A percentile compares a stretch with the other conserved stretches of the same genome.
phyloP scores from a whole-genome alignment of 2,329 filamentous ascomycete genomes.

The Colletotrichum destructivum region DNA sequence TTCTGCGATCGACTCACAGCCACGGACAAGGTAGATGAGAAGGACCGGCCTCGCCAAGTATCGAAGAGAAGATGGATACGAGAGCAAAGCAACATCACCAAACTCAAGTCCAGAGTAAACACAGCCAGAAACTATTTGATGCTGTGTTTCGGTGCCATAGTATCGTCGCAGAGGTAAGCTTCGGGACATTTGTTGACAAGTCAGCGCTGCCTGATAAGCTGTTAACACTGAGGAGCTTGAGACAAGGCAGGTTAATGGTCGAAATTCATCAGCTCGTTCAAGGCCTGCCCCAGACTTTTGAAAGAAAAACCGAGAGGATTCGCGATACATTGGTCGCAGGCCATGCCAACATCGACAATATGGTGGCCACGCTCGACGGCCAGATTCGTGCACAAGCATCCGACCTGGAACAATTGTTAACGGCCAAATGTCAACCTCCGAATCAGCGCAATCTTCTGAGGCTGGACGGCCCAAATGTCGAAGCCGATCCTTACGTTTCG shows the following conservation, averaged over 20 bases:
- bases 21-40: neutral
- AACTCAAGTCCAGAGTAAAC: conserved; percentile 5
- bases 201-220: neutral
- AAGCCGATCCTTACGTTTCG: neutral
- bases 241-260: conserved; percentile 17
- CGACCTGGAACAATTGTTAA: neutral
- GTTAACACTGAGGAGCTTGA: neutral
- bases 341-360: neutral
- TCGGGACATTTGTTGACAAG: neutral
- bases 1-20: conserved; percentile 14
- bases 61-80: conserved; percentile 17
- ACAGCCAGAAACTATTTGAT: conserved; percentile 7
- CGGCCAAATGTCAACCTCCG: neutral
- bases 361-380: neutral
- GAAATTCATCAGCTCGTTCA: conserved; percentile 5
- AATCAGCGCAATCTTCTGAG: too few relatives aligned
- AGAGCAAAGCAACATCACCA: conserved; percentile 14
- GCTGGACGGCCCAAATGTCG: neutral
- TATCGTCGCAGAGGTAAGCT: conserved; percentile 18
- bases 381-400: neutral
- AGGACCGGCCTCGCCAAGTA: conserved; percentile 1
- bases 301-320: neutral
- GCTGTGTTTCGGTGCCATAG: conserved; percentile 6
- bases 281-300: neutral
- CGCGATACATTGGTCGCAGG: neutral